Evolutionary conservation across 2,329 filamentous ascomycete species (phyloP), one percentile per base, ranked within the genome.

Genomic region (Xylaria sp.): DNA sequence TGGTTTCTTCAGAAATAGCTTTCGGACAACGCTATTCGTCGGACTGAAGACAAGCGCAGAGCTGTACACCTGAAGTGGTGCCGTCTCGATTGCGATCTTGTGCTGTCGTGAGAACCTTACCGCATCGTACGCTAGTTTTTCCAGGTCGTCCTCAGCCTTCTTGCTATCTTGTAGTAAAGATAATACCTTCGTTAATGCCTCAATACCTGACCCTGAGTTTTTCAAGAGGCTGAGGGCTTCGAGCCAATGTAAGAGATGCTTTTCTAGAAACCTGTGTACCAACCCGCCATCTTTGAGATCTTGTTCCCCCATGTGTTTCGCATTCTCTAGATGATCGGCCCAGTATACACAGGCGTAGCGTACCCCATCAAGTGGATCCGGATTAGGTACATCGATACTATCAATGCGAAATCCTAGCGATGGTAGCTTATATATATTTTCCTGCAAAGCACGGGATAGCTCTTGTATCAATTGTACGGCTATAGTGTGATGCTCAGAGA

Each of bases 221-320:
- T 41, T 49, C 25, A 77, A 60, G 4, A 79, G 71, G 46, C 76
- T 76, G 2, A 81, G 70, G 31, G 76, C 74, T 58, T 82, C 79
- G 2, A 83, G 67, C 79, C 77, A 82, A 54, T 80, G 72, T 1
- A 82, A 71, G 49, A 73, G 72, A n/a, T 77, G 72, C 13, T 68
- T 55, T 58, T 69, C 51, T 6, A 80, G 58, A 60, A 81, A 81
- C 2, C 25, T 15, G 54, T 49, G 17, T 4, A 57, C 33, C 25
- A 49, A 25, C 7, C 13, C 35, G 17, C 23, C 23, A 43, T 57
- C 43, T 27, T 57, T 25, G 8, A 49, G 25, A 15, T 41, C 10
- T n/a, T 35, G 4, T 1, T 35, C 23, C 13, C 1, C 73, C 54
- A 3, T 74, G 62, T 17, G 17, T n/a, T 21, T 68, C 70, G 44